These are phyloP conservation scores for sunflower (Helianthus annuus) DNA, from an alignment of 129 eudicot species.

Conservation along the genomic window HanXRQr2.0-SUNRISE NC_035442.2:148703421-148703920, in stretches of 20 bases:
- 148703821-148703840: conserved; percentile 72
- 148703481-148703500: conserved; percentile 53
- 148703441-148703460: conserved; percentile 49
- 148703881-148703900: conserved; percentile 2
- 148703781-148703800: conserved; percentile 58
- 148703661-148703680: conserved; percentile 64
- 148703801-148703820: conserved; percentile 50
- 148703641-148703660: conserved; percentile 54
- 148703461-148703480: conserved; percentile 58
- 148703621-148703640: conserved; percentile 55
- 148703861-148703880: neutral
- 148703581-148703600: neutral
- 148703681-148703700: conserved; percentile 71
- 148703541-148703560: neutral
- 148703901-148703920: conserved; percentile 36
- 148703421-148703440: conserved; percentile 46
- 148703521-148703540: neutral
- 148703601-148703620: conserved; percentile 35
- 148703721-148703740: conserved; percentile 64
- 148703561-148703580: neutral
- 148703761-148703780: conserved; percentile 79
- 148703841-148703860: conserved; percentile 32
- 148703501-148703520: conserved; percentile 36
- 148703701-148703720: conserved; percentile 74
- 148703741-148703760: conserved; percentile 57